Conservation (phyloP, 139 green algal genomes). For the Raphidocelis subcapitata region DNA sequence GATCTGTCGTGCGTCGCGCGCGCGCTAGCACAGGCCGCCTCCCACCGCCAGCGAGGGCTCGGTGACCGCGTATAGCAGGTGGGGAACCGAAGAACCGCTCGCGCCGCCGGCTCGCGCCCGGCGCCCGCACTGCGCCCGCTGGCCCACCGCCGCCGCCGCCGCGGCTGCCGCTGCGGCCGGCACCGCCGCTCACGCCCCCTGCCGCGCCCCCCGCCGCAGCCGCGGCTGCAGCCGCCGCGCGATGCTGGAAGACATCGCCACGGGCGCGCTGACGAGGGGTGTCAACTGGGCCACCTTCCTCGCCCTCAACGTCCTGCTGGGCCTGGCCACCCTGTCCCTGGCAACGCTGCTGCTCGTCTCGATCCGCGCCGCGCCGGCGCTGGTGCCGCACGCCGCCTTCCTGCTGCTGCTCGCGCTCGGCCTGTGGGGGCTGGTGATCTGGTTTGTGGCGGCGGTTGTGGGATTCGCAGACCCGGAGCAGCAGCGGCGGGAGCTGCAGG, state of each 20-base stretch:
- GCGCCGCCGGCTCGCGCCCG: too few relatives aligned
- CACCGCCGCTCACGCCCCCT: too few relatives aligned
- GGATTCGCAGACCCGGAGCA: constrained; percentile 26
- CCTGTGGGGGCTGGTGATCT: constrained; percentile 48
- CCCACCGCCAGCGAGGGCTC: too few relatives aligned
- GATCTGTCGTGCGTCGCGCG: too few relatives aligned
- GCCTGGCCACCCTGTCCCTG: neutral
- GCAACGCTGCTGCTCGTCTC: neutral
- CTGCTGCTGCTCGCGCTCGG: constrained; percentile 42
- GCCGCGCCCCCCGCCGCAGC: too few relatives aligned
- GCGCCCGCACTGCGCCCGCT: too few relatives aligned
- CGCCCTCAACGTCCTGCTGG: constrained; percentile 28
- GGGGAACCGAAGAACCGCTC: neutral
- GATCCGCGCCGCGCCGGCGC: neutral
- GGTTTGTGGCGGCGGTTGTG: constrained; percentile 22
- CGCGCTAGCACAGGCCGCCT: too few relatives aligned
- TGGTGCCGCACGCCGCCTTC: constrained; percentile 41
- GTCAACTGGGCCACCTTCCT: constrained; percentile 57
- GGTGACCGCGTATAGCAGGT: too few relatives aligned
- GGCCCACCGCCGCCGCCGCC: too few relatives aligned
- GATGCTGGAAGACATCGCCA: constrained; percentile 44
- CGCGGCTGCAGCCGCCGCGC: too few relatives aligned
- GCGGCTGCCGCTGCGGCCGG: too few relatives aligned
- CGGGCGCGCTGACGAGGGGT: constrained; percentile 42
- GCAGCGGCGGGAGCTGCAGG: constrained; percentile 45